These are phyloP conservation scores for Croton laevigatus DNA, from an alignment of 441 rosid genomes.

Conservation along the genomic window DNA sequence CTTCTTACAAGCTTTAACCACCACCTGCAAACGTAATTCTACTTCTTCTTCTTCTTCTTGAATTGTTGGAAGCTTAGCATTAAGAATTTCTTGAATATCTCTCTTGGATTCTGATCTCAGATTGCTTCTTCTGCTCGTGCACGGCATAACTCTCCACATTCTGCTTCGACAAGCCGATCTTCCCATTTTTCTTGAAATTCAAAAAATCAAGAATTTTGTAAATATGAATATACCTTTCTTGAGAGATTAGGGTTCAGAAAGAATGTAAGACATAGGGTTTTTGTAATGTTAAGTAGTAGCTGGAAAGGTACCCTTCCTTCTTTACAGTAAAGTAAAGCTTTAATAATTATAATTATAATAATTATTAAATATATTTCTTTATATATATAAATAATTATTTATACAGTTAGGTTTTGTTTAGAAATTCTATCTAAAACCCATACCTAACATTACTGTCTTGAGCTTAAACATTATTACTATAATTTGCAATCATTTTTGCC, in stretches of 20 bases:
- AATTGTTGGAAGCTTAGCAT: slow-evolving; percentile 13
- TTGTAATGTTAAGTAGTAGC: neutral
- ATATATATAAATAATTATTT: no score
- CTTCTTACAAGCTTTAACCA: slow-evolving; percentile 3
- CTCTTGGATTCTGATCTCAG: slow-evolving; percentile 11
- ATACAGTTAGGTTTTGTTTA: neutral
- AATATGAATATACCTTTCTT: neutral
- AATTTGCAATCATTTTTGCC: no score
- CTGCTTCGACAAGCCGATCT: slow-evolving; percentile 2
- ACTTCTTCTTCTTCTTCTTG: slow-evolving; percentile 9
- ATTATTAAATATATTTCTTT: no score
- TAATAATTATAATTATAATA: neutral
- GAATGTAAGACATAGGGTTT: neutral
- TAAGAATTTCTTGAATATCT: slow-evolving; percentile 15
- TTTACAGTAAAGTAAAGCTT: slow-evolving; percentile 18
- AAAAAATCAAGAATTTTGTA: no score
- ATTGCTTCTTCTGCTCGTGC: slow-evolving; percentile 1
- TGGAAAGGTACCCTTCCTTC: slow-evolving; percentile 11
- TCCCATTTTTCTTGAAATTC: neutral
- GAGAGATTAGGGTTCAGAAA: neutral
- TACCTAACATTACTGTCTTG: neutral
- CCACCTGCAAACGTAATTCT: slow-evolving; percentile 4
- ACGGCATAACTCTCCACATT: slow-evolving; percentile 19
- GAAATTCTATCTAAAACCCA: neutral
- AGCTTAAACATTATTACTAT: no score